Evolutionary conservation across 768 basidiomycete genomes (phyloP).

Genomic region (Leccinum incarnatum): DNA sequence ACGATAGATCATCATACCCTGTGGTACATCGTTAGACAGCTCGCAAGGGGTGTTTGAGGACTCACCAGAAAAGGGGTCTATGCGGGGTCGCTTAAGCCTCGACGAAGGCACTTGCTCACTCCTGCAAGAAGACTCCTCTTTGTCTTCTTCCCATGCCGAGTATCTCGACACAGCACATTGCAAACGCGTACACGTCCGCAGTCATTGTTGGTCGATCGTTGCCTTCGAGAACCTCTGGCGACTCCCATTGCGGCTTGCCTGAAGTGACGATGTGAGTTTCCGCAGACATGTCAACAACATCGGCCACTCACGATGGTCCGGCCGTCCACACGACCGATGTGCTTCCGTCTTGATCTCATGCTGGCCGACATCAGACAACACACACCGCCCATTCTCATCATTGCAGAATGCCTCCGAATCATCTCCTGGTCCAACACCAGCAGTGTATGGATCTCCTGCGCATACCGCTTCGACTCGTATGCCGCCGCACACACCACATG

Average conservation of each 20-base stretch:
- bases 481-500: conserved; percentile 45
- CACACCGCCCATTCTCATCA: conserved; percentile 46
- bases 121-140: too few species aligned
- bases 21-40: neutral
- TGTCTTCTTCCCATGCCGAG: conserved; percentile 38
- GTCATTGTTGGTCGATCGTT: conserved; percentile 45
- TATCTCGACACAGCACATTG: conserved; percentile 63
- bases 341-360: conserved; percentile 76
- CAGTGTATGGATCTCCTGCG: conserved; percentile 19
- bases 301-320: conserved; percentile 39
- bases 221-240: conserved; percentile 63
- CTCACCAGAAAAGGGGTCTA: conserved; percentile 70
- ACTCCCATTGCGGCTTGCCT: conserved; percentile 70
- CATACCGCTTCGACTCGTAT: conserved; percentile 21
- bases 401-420: conserved; percentile 11
- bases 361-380: conserved; percentile 83
- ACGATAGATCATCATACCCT: conserved; percentile 33
- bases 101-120: too few species aligned
- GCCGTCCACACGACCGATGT: conserved; percentile 53
- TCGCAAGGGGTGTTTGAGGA: neutral
- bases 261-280: conserved; percentile 30
- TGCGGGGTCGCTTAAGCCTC: too few species aligned
- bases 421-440: conserved; percentile 18
- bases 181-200: conserved; percentile 69
- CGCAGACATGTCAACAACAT: neutral